A percentile compares a stretch with the other conserved stretches of the same genome.
Evolutionary conservation across 306 rosid genomes (phyloP).

Genomic region (Cucumis melo): DNA sequence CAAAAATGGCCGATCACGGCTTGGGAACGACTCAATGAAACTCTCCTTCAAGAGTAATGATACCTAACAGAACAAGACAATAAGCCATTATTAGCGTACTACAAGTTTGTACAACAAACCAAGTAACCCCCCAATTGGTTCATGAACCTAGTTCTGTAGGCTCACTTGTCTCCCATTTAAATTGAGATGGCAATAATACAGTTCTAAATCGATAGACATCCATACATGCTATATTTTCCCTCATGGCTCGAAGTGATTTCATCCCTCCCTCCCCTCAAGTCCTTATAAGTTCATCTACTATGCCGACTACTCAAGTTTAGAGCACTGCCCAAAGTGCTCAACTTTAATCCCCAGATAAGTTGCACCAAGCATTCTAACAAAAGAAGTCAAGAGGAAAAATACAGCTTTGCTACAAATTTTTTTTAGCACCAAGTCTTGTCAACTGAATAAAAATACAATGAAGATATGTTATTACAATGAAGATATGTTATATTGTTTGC

Average conservation of each 20-base stretch:
- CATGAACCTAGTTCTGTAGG: background rate
- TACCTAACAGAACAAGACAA: constrained; percentile 33
- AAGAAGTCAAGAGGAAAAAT: too few relatives aligned
- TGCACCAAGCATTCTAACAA: too few relatives aligned
- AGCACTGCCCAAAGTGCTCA: too few relatives aligned
- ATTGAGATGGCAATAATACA: background rate
- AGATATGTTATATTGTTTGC: background rate
- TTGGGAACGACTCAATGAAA: constrained; percentile 80
- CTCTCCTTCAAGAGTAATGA: constrained; percentile 98
- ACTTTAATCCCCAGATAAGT: too few relatives aligned
- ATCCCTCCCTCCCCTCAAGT: too few relatives aligned
- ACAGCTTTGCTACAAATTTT: background rate
- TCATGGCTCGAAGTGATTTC: too few relatives aligned
- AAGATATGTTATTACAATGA: background rate
- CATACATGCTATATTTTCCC: too few relatives aligned
- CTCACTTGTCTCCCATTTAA: background rate
- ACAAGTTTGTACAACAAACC: background rate
- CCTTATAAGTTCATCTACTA: too few relatives aligned
- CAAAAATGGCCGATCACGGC: constrained; percentile 86
- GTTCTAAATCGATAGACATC: background rate
- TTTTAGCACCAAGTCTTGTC: background rate
- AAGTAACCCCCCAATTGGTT: background rate
- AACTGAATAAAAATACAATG: background rate
- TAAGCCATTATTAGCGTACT: background rate
- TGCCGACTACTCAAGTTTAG: too few relatives aligned